A percentile compares a stretch with the other conserved stretches of the same genome.
Evolutionary conservation across 495 filamentous ascomycete species (phyloP).

Genomic region (Xylaria bambusicola): DNA sequence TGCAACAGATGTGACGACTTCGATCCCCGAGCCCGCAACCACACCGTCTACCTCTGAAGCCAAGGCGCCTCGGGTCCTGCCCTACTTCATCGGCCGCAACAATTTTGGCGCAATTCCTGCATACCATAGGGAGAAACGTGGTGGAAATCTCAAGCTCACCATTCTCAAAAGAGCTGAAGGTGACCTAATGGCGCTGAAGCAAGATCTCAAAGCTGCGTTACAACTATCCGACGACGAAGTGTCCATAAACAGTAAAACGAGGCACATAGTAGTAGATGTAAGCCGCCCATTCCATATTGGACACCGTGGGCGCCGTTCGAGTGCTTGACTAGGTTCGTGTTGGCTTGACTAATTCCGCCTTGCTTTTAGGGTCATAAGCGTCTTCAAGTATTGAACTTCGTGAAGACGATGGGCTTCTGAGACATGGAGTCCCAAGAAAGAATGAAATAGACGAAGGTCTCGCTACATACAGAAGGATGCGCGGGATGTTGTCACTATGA

Average conservation of each 20-base stretch:
- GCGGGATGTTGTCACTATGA: too few species aligned
- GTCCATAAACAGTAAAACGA: constrained; percentile 54
- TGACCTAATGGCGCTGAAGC: constrained; percentile 57
- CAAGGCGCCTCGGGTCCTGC: constrained; percentile 36
- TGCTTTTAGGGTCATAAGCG: constrained; percentile 24
- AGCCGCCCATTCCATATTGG: constrained; percentile 2
- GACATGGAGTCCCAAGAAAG: not conserved
- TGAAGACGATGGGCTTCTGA: constrained; percentile 27
- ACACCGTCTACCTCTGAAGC: not conserved
- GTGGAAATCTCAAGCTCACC: constrained; percentile 76
- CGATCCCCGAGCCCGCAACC: constrained; percentile 22
- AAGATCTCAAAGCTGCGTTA: constrained; percentile 37
- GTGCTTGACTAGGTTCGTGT: not conserved
- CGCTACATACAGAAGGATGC: not conserved
- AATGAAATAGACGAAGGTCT: not conserved
- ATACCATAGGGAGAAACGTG: constrained; percentile 73
- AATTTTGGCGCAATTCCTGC: constrained; percentile 79
- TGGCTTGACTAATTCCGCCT: not conserved
- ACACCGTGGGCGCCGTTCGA: not conserved
- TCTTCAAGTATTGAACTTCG: constrained; percentile 23
- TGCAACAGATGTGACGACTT: constrained; percentile 12
- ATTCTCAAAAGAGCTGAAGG: constrained; percentile 78
- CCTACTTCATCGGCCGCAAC: constrained; percentile 77
- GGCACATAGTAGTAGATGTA: constrained; percentile 62
- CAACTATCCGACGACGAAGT: constrained; percentile 30